A percentile compares a stretch with the other conserved stretches of the same genome.
Conservation (phyloP, 2,329 filamentous ascomycete genomes). For the Penicillium sp. region DNA sequence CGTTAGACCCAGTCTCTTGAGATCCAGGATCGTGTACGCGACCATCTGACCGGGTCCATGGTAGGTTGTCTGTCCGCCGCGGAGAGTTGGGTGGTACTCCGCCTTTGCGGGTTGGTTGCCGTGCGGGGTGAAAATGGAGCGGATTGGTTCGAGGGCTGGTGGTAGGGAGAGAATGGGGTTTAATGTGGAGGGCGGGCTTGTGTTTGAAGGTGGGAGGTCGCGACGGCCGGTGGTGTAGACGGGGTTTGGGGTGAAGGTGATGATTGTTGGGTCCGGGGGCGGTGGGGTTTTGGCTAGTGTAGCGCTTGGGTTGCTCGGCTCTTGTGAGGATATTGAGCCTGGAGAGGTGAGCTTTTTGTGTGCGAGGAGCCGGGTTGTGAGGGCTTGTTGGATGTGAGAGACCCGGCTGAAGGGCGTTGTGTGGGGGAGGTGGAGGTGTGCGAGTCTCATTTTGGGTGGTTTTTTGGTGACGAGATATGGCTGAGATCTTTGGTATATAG, state of each 20-base stretch:
- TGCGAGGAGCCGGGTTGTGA: conserved; percentile 59
- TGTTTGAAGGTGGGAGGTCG: conserved; percentile 55
- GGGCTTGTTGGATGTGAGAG: conserved; percentile 55
- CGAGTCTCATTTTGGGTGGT: conserved; percentile 50
- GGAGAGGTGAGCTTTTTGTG: conserved; percentile 55
- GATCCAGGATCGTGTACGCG: conserved; percentile 87
- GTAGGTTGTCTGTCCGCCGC: conserved; percentile 90
- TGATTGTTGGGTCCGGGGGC: conserved; percentile 65
- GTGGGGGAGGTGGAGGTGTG: conserved; percentile 60
- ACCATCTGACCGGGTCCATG: conserved; percentile 92
- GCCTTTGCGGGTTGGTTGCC: conserved; percentile 45
- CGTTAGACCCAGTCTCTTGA: conserved; percentile 66
- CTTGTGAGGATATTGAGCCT: conserved; percentile 22
- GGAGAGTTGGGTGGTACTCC: conserved; percentile 67
- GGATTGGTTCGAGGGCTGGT: conserved; percentile 39
- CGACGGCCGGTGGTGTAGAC: conserved; percentile 90
- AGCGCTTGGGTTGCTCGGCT: conserved; percentile 16
- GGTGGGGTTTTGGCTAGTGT: conserved; percentile 25
- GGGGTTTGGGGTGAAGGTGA: conserved; percentile 79
- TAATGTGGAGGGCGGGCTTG: conserved; percentile 33
- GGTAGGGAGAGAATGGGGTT: conserved; percentile 39
- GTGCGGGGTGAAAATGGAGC: conserved; percentile 32
- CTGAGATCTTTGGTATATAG: neutral
- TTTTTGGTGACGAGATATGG: neutral
- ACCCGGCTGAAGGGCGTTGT: conserved; percentile 57